Percentiles rank a stretch among this genome's conserved stretches.
These are phyloP conservation scores for Echria macrotheca DNA, from an alignment of 495 filamentous ascomycete genomes.

Conservation along the genomic window DNA sequence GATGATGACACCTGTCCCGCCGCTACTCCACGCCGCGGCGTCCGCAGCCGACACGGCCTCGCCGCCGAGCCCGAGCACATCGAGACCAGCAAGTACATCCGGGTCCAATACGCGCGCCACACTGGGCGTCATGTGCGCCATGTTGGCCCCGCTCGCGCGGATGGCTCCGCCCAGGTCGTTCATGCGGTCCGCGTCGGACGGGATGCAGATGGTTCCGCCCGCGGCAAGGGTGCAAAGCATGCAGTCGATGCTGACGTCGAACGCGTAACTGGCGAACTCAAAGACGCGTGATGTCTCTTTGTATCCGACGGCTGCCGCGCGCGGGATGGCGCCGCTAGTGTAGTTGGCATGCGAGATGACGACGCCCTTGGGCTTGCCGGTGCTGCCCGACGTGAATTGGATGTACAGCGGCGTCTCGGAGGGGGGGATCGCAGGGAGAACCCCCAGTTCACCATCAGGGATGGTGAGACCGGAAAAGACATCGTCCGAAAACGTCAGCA, in stretches of 20 bases:
- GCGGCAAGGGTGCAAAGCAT: conserved; percentile 44
- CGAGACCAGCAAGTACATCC: conserved; percentile 31
- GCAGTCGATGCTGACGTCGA: conserved; percentile 47
- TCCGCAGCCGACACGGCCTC: conserved; percentile 37
- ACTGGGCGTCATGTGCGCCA: conserved; percentile 49
- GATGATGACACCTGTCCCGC: conserved; percentile 41
- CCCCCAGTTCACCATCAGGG: too few relatives aligned
- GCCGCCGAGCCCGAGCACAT: conserved; percentile 37
- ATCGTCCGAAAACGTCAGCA: conserved; percentile 16
- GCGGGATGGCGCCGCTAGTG: conserved; percentile 37
- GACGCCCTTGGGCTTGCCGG: conserved; percentile 44
- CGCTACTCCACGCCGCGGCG: conserved; percentile 32
- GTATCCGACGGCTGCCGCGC: conserved; percentile 36
- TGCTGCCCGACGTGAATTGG: conserved; percentile 46
- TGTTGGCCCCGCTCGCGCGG: conserved; percentile 31
- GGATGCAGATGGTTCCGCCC: conserved; percentile 62
- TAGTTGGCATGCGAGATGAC: conserved; percentile 39
- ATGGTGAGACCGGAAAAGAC: not conserved
- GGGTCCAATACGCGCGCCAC: conserved; percentile 46
- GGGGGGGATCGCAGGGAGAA: conserved; percentile 25
- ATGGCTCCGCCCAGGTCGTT: conserved; percentile 39
- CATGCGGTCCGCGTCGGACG: conserved; percentile 45
- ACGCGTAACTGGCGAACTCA: conserved; percentile 48
- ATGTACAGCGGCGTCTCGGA: conserved; percentile 31
- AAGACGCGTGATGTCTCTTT: conserved; percentile 35